Base-by-base conservation (phyloP, 345 rosid species). In the Corchorus olitorius region DNA sequence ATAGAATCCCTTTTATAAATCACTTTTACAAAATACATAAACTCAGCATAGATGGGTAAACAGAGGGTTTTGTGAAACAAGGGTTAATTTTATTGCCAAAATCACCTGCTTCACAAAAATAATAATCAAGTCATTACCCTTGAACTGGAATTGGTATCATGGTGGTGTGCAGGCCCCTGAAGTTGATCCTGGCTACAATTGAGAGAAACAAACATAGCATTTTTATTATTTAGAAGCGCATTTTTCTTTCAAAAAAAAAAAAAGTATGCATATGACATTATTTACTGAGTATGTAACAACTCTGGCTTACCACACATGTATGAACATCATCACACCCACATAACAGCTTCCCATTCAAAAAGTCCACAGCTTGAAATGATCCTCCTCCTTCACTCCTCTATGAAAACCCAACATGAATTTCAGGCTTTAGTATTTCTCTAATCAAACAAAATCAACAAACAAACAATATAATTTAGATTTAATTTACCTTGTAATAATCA, bases 381-480 rank as follows among this genome's bases (percentile, higher is more conserved):
- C 93, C 95, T 70, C 90, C 93, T 72, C 91, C 93, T 71, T 87
- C 88, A 65, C 93, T 88, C 78, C 91, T 91, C 93, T 91, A 78
- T 74, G 79, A 13, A 63, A 35, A 45, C 58, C 34, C 64, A 12
- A 34, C 68, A 48, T 33, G 1, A 20, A 20, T 67, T 70, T 70
- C 73, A 10, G 9, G 16, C 1, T 52, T 33, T 33, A 33, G 14
- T 33, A 61, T 14, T 16, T 4, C 11, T 14, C 1, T 33, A 33
- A 56, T 20, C 61, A 56, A 8, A 56, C 58, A 13, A 22, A 27
- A 46, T 46, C 17, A 50, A 33, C 59, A 50, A 50, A 48, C 54
- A 59, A 33, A 46, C 3, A 34, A 9, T n/a, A 4, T 6, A 13
- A 43, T 5, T 17, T 46, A 43, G 20, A 15, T 27, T 11, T 48